Conservation (phyloP, 768 basidiomycete species). For the Russula olivacea region DNA sequence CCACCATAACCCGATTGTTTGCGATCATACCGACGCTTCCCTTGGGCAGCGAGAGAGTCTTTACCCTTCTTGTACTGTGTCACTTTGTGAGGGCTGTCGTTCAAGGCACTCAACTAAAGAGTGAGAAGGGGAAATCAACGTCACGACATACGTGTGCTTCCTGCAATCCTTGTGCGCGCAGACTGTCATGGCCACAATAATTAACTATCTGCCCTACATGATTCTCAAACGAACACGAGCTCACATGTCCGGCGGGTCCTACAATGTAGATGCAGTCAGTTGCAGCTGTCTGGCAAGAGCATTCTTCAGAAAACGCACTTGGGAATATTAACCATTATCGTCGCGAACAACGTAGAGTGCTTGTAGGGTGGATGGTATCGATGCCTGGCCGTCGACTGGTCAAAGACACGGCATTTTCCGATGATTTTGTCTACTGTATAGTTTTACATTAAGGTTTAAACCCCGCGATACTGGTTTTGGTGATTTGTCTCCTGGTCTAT, state of each 20-base stretch:
- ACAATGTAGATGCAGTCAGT: constrained; percentile 19
- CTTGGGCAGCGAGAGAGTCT: constrained; percentile 95
- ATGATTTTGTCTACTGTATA: constrained; percentile 8
- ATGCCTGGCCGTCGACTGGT: too few relatives aligned
- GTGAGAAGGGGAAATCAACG: not conserved
- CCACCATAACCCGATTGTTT: constrained; percentile 99
- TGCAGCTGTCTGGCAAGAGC: not conserved
- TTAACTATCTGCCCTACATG: constrained; percentile 18
- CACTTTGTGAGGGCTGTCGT: constrained; percentile 88
- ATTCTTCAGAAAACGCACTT: constrained; percentile 53
- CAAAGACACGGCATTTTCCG: constrained; percentile 10
- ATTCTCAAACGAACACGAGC: constrained; percentile 40
- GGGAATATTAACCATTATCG: constrained; percentile 90
- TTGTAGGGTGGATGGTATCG: too few relatives aligned
- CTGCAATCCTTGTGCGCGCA: constrained; percentile 97
- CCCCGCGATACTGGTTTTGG: not conserved
- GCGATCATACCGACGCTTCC: constrained; percentile 99
- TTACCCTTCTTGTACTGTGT: constrained; percentile 99
- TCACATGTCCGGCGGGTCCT: constrained; percentile 96
- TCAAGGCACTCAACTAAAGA: constrained; percentile 8
- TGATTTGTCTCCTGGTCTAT: too few relatives aligned
- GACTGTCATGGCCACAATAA: constrained; percentile 38
- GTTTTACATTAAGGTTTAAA: constrained; percentile 14
- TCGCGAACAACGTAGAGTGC: not conserved
- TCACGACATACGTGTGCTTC: constrained; percentile 85